Conservation (phyloP, 306 rosid species). For the Gleditsia sinensis region DNA sequence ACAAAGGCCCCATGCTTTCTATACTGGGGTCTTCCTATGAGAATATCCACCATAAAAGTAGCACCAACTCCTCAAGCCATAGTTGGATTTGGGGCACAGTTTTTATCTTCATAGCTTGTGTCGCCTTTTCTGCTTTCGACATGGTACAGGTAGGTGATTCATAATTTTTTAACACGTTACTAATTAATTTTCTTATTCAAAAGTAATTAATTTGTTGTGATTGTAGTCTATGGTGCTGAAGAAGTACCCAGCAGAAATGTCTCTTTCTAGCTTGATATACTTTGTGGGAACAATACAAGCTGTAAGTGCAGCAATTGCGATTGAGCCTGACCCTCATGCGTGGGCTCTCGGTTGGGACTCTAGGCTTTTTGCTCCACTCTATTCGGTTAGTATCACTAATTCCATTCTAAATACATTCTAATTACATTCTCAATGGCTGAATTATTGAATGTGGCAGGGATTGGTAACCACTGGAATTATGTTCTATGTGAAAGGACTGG, state of each 20-base stretch:
- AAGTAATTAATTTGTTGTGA: too few species aligned
- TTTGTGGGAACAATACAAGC: constrained; percentile 43
- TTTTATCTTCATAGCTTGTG: constrained; percentile 45
- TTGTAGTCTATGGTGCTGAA: constrained; percentile 47
- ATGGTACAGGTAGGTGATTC: constrained; percentile 43
- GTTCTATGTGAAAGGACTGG: constrained; percentile 49
- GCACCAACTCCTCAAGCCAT: constrained; percentile 13
- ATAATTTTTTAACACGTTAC: too few species aligned
- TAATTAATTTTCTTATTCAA: too few species aligned
- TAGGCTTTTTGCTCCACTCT: constrained; percentile 48
- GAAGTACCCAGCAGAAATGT: constrained; percentile 43
- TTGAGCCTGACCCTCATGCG: constrained; percentile 37
- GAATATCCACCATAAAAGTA: neutral
- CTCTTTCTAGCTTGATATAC: constrained; percentile 50
- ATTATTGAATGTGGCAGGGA: constrained; percentile 37
- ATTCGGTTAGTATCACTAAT: too few species aligned
- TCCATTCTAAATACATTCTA: too few species aligned
- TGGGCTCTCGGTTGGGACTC: constrained; percentile 43
- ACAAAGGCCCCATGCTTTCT: constrained; percentile 53
- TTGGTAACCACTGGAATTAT: constrained; percentile 47
- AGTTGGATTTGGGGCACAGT: constrained; percentile 44
- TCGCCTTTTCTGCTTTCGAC: constrained; percentile 52
- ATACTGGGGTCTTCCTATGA: neutral
- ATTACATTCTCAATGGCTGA: too few species aligned
- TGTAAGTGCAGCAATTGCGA: constrained; percentile 33